Percentiles rank a stretch among this genome's conserved stretches.
Evolutionary conservation across 805 yeast genomes (phyloP).

Genomic region (Metschnikowia arizonensis): DNA sequence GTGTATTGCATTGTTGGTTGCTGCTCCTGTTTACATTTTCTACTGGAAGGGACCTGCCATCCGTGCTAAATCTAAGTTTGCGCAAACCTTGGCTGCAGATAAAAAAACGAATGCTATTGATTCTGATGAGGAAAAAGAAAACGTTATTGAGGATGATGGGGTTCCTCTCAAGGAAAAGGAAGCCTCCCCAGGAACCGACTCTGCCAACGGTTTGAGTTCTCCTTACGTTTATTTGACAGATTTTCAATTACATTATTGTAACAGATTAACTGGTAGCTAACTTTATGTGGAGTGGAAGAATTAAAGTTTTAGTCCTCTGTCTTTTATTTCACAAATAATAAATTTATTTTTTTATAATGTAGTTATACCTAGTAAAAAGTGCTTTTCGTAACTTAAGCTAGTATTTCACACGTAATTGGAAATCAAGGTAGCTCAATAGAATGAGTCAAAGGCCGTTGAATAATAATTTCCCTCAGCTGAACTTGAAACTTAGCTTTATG

Average conservation of each 20-base stretch:
- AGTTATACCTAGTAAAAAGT: too few relatives aligned
- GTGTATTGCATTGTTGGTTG: conserved; percentile 30
- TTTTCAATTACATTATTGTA: background rate
- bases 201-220: background rate
- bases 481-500: too few relatives aligned
- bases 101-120: conserved; percentile 5
- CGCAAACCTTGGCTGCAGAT: conserved; percentile 35
- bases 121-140: conserved; percentile 14
- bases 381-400: too few relatives aligned
- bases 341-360: background rate
- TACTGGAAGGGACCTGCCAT: conserved; percentile 39
- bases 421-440: too few relatives aligned
- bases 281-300: background rate
- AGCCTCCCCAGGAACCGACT: background rate
- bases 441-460: too few relatives aligned
- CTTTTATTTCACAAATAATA: too few relatives aligned
- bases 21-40: conserved; percentile 35
- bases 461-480: too few relatives aligned
- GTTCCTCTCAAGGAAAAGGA: conserved; percentile 1
- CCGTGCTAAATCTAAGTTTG: conserved; percentile 33
- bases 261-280: too few relatives aligned
- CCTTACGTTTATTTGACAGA: background rate
- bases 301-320: background rate
- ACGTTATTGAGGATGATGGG: background rate
- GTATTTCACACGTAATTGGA: too few relatives aligned